phyloP scores from a whole-genome alignment of 2,329 filamentous ascomycete genomes.

The Pseudogymnoascus sp. region DNA sequence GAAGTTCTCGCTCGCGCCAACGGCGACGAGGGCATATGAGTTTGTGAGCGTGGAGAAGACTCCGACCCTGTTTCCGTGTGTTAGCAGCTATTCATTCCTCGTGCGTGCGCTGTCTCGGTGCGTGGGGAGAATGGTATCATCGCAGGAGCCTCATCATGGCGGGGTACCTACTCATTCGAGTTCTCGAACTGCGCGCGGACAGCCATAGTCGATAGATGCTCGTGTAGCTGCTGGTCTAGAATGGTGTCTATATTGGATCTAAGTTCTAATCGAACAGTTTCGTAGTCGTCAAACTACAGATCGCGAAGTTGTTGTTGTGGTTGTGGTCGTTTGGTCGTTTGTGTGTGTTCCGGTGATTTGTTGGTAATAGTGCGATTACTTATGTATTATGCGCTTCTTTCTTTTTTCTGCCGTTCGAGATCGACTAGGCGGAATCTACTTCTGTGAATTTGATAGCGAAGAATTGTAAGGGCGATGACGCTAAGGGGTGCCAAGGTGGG shows the following conservation, averaged over 20 bases:
- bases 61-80: slow-evolving; percentile 62
- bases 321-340: not conserved
- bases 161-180: slow-evolving; percentile 68
- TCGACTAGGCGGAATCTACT: no score
- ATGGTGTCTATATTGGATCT: not conserved
- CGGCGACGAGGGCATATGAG: slow-evolving; percentile 87
- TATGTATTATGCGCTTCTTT: no score
- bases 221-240: not conserved
- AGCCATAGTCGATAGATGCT: slow-evolving; percentile 42
- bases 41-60: slow-evolving; percentile 97
- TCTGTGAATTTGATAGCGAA: not conserved
- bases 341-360: not conserved
- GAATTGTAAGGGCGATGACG: not conserved
- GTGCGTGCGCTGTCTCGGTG: not conserved
- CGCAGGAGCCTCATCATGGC: slow-evolving; percentile 10
- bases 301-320: not conserved
- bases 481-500: not conserved
- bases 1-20: slow-evolving; percentile 97
- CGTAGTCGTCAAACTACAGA: not conserved
- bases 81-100: not conserved
- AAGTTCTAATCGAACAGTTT: not conserved
- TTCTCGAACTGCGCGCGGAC: slow-evolving; percentile 75
- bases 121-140: slow-evolving; percentile 9
- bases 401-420: not conserved
- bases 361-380: not conserved